phyloP scores from a whole-genome alignment of 2,329 filamentous ascomycete genomes.

The Alternaria infectoria region DNA sequence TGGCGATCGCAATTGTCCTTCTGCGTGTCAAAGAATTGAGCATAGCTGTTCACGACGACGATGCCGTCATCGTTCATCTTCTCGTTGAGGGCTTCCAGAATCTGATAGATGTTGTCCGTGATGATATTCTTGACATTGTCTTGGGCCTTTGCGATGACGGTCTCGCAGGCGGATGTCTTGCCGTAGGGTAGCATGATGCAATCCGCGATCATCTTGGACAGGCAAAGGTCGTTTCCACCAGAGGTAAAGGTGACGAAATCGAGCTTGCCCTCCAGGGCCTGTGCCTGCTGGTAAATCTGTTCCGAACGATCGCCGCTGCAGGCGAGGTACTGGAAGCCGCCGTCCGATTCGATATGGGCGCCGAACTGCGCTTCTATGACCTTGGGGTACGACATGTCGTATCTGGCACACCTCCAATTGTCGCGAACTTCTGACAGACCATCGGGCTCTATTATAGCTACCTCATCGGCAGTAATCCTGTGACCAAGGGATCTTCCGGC shows the following conservation, averaged over 20 bases:
- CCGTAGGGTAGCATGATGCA: constrained; percentile 7
- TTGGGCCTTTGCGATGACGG: constrained; percentile 4
- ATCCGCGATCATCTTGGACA: background rate
- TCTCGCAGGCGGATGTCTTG: constrained; percentile 1
- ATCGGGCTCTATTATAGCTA: background rate
- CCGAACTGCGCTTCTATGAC: constrained; percentile 7
- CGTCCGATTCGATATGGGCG: constrained; percentile 2
- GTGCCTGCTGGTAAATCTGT: background rate
- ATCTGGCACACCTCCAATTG: constrained; percentile 3
- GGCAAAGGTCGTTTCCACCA: constrained; percentile 2
- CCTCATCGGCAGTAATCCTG: background rate
- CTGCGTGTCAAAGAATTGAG: constrained; percentile 1
- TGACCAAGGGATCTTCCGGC: constrained; percentile 1
- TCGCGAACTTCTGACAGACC: background rate
- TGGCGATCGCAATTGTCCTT: constrained; percentile 1
- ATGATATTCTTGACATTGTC: constrained; percentile 3
- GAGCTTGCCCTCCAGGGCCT: constrained; percentile 1
- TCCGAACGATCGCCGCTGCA: constrained; percentile 8
- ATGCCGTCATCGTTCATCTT: constrained; percentile 7
- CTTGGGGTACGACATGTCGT: constrained; percentile 5
- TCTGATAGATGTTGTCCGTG: background rate
- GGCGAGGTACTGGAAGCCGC: constrained; percentile 7
- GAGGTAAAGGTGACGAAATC: constrained; percentile 7
- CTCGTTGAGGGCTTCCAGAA: constrained; percentile 4
- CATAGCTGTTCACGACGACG: constrained; percentile 3